Conservation (phyloP, 2,329 filamentous ascomycete genomes). For the Atkinsonella hypoxylon region DNA sequence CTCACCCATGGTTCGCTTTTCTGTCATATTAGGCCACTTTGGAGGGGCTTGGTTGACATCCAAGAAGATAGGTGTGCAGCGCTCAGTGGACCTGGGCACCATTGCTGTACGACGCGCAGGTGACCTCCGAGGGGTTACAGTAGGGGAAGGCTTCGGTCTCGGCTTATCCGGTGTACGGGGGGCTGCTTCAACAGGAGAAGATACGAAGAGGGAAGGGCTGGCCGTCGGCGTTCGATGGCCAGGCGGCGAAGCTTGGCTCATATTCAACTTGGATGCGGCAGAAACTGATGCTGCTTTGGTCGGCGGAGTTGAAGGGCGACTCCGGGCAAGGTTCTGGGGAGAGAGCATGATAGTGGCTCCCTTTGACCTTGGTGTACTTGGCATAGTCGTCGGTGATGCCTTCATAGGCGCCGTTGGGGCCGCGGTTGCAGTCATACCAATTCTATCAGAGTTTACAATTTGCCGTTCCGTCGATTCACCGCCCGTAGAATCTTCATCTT, state of each 20-base stretch:
- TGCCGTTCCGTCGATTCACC: neutral
- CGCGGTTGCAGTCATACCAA: neutral
- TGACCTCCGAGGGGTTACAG: neutral
- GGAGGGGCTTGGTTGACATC: neutral
- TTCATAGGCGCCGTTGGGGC: neutral
- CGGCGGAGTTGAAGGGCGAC: neutral
- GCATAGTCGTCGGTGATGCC: neutral
- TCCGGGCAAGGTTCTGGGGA: neutral
- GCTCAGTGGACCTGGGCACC: conserved; percentile 5
- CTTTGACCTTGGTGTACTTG: neutral
- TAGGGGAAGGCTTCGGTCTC: neutral
- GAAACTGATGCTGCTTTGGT: neutral
- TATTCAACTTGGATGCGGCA: neutral
- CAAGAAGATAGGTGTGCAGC: conserved; percentile 6
- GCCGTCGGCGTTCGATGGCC: neutral
- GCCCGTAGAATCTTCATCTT: neutral
- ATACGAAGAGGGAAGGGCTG: conserved; percentile 2
- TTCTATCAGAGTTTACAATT: neutral
- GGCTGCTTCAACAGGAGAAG: neutral
- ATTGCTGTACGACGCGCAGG: neutral
- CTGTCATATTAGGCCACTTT: neutral
- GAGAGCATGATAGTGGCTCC: neutral
- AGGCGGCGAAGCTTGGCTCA: neutral
- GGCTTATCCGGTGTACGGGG: conserved; percentile 4
- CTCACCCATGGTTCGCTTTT: conserved; percentile 7